Conservation (phyloP, 768 basidiomycete species). For the Agrocybe praecox region DNA sequence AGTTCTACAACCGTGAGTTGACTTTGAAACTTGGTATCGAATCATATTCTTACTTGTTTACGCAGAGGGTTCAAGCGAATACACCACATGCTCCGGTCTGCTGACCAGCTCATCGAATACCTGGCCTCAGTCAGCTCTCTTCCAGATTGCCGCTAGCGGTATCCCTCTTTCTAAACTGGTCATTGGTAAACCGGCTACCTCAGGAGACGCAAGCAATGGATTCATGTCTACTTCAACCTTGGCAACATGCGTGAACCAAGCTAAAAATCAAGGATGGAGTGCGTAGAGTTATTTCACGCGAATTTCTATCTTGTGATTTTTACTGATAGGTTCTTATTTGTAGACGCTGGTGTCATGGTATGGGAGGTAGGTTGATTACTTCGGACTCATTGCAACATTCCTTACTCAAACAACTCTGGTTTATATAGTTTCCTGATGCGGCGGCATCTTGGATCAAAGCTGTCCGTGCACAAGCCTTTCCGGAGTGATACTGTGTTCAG, state of each 20-base stretch:
- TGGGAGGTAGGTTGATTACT: conserved; percentile 43
- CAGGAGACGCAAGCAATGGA: conserved; percentile 56
- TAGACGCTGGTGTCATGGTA: conserved; percentile 40
- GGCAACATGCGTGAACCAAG: conserved; percentile 60
- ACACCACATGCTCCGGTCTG: conserved; percentile 62
- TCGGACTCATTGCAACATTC: no score
- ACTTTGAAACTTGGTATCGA: not conserved
- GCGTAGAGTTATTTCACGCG: conserved; percentile 27
- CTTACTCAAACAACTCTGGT: no score
- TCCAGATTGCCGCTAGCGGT: conserved; percentile 61
- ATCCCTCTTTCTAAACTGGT: conserved; percentile 66
- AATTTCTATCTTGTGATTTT: not conserved
- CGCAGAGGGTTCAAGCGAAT: conserved; percentile 62
- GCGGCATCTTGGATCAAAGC: conserved; percentile 40
- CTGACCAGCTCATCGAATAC: conserved; percentile 55
- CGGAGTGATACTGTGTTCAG: no score
- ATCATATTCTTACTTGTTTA: no score
- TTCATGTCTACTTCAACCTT: conserved; percentile 62
- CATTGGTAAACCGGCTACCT: conserved; percentile 70
- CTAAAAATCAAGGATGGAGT: conserved; percentile 70
- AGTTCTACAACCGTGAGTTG: conserved; percentile 48
- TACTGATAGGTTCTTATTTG: not conserved
- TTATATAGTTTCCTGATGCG: conserved; percentile 39
- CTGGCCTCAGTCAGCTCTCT: conserved; percentile 64
- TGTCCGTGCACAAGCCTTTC: conserved; percentile 37